Base-by-base conservation (phyloP, 1,139 yeast species). In the Kurtzmaniella natalensis region DNA sequence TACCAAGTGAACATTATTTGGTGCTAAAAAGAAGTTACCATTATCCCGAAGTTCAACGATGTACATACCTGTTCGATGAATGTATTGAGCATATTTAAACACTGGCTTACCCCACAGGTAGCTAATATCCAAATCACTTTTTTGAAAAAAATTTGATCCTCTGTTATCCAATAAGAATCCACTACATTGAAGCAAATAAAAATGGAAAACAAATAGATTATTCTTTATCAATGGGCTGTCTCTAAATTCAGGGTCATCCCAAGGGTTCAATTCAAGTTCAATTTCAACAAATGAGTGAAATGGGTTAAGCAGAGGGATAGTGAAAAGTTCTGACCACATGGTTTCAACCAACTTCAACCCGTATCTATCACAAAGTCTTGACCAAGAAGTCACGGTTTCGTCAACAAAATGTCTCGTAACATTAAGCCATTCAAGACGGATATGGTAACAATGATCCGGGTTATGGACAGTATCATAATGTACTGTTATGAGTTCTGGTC, bases 81-180 rank as follows among this genome's bases (percentile, higher is more conserved):
- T 81, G 50, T 83, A 94, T 56, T 94, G 98, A 1, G 89, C 87
- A 53, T 76, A 83, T 45, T 81, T 78, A 61, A 85, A 89, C 17
- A 69, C 66, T 1, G 95, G 95, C 39, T 72, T 76, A 2, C 97
- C 97, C 97, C 97, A 92, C 25, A 95, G 85, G 55, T 88, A 89
- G 11, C 70, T 57, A 19, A 86, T 75, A 25, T 76, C 78, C 35
- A 75, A 72, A 30, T 71, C 64, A 26, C 68, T 75, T 34, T 61
- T 63, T 54, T 64, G 67, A 51, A 82, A 74, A 45, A 70, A 81
- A 36, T 61, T 58, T 2, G 95, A 79, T 0, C 94, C 86, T 39
- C 95, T 64, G 48, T 83, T 83, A 50, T 94, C 98, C 39, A 87
- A 64, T 39, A 85, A 66, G 52, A 89, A 94, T 4, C 86, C 95